Conservation (phyloP, 176 grass and related monocot genomes). For the Aegilops longissima region DNA sequence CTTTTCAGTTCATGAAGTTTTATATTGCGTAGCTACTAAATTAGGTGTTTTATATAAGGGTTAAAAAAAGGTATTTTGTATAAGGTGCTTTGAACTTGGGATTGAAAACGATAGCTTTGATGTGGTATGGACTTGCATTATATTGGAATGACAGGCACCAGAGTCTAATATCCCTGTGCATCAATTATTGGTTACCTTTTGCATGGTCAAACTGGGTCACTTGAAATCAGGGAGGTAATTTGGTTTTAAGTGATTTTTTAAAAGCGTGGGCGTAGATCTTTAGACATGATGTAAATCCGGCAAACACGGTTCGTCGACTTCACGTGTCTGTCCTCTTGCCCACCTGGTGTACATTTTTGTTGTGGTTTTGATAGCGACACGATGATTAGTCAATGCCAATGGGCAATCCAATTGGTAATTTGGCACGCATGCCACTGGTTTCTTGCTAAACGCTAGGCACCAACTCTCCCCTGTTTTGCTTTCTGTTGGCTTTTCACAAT, state of each 20-base stretch:
- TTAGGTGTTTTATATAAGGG: neutral
- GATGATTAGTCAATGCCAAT: neutral
- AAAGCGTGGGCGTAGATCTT: neutral
- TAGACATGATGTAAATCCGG: neutral
- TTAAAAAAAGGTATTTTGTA: neutral
- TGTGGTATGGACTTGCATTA: neutral
- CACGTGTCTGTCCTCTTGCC: neutral
- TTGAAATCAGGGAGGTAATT: neutral
- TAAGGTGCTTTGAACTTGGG: neutral
- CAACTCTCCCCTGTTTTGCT: neutral
- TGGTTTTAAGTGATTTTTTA: neutral
- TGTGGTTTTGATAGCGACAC: neutral
- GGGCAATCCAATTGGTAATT: neutral
- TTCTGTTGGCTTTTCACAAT: neutral
- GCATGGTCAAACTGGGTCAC: neutral
- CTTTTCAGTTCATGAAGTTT: neutral
- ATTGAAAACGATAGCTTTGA: neutral
- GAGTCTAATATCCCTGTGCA: neutral
- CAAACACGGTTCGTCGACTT: neutral
- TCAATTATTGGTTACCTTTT: slow-evolving; percentile 6
- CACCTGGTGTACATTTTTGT: neutral
- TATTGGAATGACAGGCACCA: neutral
- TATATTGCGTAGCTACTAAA: neutral
- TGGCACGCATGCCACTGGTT: neutral
- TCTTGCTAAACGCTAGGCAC: neutral